These are phyloP conservation scores for Dillenia turbinata DNA, from an alignment of 164 flowering plant genomes.

Conservation along the genomic window DNA sequence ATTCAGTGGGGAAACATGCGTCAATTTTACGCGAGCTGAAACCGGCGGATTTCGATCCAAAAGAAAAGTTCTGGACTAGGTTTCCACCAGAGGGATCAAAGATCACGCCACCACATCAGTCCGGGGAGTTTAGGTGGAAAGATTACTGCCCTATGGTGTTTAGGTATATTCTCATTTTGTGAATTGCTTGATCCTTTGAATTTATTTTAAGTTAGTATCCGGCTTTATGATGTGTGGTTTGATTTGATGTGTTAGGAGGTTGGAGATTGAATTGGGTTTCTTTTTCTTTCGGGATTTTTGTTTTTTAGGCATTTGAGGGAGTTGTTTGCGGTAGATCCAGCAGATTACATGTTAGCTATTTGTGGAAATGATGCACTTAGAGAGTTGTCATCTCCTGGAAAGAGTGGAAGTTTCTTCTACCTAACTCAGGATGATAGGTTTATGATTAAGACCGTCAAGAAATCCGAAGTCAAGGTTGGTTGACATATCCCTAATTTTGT, in stretches of 20 bases:
- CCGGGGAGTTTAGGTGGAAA: constrained; percentile 68
- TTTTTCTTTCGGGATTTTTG: constrained; percentile 5
- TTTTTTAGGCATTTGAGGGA: constrained; percentile 57
- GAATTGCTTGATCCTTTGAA: neutral
- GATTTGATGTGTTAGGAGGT: neutral
- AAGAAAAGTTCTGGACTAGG: constrained; percentile 71
- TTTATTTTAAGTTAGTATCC: too few species aligned
- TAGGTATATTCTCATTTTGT: constrained; percentile 27
- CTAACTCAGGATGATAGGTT: constrained; percentile 86
- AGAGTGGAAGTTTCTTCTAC: constrained; percentile 88
- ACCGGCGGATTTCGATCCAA: constrained; percentile 59
- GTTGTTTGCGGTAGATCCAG: constrained; percentile 75
- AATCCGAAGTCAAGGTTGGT: constrained; percentile 83
- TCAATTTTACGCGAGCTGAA: constrained; percentile 38
- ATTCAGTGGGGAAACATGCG: constrained; percentile 69
- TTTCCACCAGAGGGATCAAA: constrained; percentile 73
- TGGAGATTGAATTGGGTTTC: neutral
- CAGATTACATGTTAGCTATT: constrained; percentile 84
- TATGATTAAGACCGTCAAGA: constrained; percentile 88
- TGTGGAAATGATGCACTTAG: constrained; percentile 84
- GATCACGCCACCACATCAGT: constrained; percentile 64
- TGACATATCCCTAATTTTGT: constrained; percentile 2
- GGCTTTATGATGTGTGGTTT: neutral
- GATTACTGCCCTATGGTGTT: constrained; percentile 74
- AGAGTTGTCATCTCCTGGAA: constrained; percentile 87